phyloP scores from a whole-genome alignment of 2,329 filamentous ascomycete genomes.

The Cladosporium sp. region DNA sequence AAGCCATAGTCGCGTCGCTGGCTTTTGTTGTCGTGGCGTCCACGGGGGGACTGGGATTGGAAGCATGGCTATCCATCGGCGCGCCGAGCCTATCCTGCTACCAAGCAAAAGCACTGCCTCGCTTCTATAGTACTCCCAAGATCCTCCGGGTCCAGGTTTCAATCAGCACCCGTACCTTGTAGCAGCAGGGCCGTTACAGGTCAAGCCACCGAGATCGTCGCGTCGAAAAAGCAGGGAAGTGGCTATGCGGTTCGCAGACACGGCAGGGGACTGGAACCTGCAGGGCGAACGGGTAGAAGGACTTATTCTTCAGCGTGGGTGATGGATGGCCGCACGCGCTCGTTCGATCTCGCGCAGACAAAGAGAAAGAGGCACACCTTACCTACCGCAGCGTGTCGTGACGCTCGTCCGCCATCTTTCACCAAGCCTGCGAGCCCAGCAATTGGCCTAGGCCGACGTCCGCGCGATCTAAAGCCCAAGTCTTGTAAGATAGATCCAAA shows the following conservation, averaged over 20 bases:
- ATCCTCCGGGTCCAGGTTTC: neutral
- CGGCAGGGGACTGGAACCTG: neutral
- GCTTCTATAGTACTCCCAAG: neutral
- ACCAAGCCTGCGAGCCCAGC: neutral
- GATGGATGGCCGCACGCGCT: slow-evolving; percentile 4
- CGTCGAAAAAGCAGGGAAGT: slow-evolving; percentile 6
- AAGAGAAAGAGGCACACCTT: neutral
- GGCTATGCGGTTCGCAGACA: neutral
- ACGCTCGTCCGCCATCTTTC: slow-evolving; percentile 2
- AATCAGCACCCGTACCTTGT: neutral
- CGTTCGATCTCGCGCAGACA: neutral
- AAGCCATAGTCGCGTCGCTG: slow-evolving; percentile 7
- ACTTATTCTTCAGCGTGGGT: neutral
- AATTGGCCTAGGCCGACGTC: neutral
- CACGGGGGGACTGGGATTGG: neutral
- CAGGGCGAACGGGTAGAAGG: neutral
- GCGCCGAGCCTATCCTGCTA: slow-evolving; percentile 5
- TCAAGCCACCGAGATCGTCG: slow-evolving; percentile 7
- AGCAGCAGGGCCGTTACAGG: slow-evolving; percentile 1
- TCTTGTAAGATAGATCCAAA: neutral
- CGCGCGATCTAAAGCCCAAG: neutral
- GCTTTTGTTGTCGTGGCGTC: neutral
- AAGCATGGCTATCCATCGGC: slow-evolving; percentile 14
- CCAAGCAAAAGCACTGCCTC: slow-evolving; percentile 4
- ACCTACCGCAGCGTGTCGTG: neutral